phyloP scores from a whole-genome alignment of 75 land plant genomes.

The Larix kaempferi region DNA sequence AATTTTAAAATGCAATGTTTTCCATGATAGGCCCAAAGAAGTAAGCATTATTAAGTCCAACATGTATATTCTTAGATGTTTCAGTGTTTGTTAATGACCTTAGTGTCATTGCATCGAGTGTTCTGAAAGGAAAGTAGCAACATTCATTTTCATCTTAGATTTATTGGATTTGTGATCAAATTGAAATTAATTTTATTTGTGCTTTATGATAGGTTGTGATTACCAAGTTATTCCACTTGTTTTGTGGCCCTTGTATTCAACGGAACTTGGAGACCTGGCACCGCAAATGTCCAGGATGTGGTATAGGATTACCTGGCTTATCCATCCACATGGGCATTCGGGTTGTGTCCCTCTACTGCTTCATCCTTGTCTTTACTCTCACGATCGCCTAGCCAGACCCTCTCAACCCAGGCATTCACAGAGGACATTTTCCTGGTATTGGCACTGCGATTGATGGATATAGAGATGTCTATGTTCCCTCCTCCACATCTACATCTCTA shows the following conservation, averaged over 20 bases:
- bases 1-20: slow-evolving; percentile 80
- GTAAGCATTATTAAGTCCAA: slow-evolving; percentile 28
- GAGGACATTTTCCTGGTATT: too few relatives aligned
- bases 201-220: slow-evolving; percentile 80
- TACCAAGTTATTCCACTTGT: slow-evolving; percentile 93
- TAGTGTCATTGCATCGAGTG: not conserved
- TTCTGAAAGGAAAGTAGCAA: not conserved
- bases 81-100: not conserved
- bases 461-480: too few relatives aligned
- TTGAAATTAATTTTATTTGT: not conserved
- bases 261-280: slow-evolving; percentile 68
- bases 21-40: slow-evolving; percentile 84
- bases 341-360: too few relatives aligned
- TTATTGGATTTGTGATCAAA: not conserved
- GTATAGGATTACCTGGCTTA: too few relatives aligned
- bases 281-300: slow-evolving; percentile 86
- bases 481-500: too few relatives aligned
- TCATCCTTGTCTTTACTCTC: too few relatives aligned
- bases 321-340: too few relatives aligned
- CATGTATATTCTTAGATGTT: not conserved
- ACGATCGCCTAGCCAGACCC: too few relatives aligned
- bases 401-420: too few relatives aligned
- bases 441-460: too few relatives aligned
- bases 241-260: slow-evolving; percentile 87
- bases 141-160: not conserved